These are phyloP conservation scores for Penicillium samsonianum DNA, from an alignment of 495 filamentous ascomycete species.

Conservation along the genomic window DNA sequence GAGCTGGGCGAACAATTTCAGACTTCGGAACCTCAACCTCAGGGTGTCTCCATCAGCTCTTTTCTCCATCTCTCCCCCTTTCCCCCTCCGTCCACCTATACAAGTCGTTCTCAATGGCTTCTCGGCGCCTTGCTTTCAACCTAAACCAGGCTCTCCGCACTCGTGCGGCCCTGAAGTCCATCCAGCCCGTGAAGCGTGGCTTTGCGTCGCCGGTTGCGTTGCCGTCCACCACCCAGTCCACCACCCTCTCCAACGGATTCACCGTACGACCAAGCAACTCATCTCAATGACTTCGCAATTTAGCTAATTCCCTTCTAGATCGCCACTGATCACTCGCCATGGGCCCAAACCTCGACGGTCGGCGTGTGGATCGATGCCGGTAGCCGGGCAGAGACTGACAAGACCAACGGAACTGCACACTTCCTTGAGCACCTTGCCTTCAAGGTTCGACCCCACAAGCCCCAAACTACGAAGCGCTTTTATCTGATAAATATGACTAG, in stretches of 20 bases:
- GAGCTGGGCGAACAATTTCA: conserved; percentile 50
- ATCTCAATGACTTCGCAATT: conserved; percentile 28
- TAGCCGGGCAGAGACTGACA: conserved; percentile 95
- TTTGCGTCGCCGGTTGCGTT: conserved; percentile 80
- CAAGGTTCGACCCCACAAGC: conserved; percentile 63
- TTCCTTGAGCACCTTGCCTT: conserved; percentile 99
- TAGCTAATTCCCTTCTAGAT: conserved; percentile 65
- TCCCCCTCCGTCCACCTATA: conserved; percentile 31
- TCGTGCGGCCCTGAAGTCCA: conserved; percentile 71
- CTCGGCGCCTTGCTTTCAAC: conserved; percentile 86
- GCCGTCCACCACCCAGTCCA: conserved; percentile 83
- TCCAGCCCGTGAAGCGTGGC: conserved; percentile 73
- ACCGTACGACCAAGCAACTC: conserved; percentile 63
- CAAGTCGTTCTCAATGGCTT: conserved; percentile 71
- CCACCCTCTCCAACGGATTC: conserved; percentile 94
- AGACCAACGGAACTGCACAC: conserved; percentile 98
- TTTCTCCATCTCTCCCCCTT: conserved; percentile 34
- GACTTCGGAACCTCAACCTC: conserved; percentile 56
- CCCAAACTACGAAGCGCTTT: conserved; percentile 14
- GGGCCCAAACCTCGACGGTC: conserved; percentile 97
- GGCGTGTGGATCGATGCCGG: conserved; percentile 99
- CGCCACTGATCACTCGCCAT: conserved; percentile 96
- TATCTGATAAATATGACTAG: conserved; percentile 47
- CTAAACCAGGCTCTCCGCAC: conserved; percentile 82
- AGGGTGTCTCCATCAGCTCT: conserved; percentile 43